phyloP scores from a whole-genome alignment of 2,329 filamentous ascomycete genomes.

The Trichoderma sp. region DNA sequence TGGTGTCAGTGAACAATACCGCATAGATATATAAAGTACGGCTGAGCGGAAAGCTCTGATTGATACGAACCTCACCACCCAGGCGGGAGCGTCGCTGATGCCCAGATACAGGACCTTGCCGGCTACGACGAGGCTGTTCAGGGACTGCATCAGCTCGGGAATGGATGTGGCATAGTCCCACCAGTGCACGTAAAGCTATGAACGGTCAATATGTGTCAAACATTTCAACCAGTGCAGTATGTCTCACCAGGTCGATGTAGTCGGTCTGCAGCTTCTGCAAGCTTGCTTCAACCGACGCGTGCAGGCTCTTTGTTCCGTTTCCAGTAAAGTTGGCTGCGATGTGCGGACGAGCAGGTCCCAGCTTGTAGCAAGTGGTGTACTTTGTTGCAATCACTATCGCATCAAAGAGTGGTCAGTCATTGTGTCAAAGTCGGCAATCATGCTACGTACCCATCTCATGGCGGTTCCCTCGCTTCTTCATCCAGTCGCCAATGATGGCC shows the following conservation, averaged over 20 bases:
- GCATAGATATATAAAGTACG: neutral
- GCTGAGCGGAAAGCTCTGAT: no score
- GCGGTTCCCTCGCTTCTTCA: conserved; percentile 63
- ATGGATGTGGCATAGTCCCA: conserved; percentile 71
- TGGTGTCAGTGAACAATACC: neutral
- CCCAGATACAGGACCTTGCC: conserved; percentile 70
- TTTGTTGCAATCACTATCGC: conserved; percentile 67
- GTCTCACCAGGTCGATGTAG: conserved; percentile 65
- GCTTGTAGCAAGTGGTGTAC: conserved; percentile 61
- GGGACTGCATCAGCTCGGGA: conserved; percentile 67
- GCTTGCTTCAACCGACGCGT: conserved; percentile 57
- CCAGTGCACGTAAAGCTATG: conserved; percentile 62
- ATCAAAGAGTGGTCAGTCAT: neutral
- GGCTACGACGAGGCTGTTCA: conserved; percentile 60
- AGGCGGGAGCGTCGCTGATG: conserved; percentile 69
- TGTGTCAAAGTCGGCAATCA: neutral
- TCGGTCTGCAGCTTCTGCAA: conserved; percentile 64
- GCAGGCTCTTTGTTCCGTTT: conserved; percentile 64
- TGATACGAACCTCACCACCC: conserved; percentile 56
- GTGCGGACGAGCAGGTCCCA: conserved; percentile 45
- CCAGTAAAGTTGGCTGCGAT: conserved; percentile 58
- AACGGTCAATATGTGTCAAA: neutral
- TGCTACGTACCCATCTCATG: conserved; percentile 61
- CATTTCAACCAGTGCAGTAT: neutral
- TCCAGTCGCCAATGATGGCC: conserved; percentile 70